Percentiles rank a stretch among this genome's conserved stretches.
Evolutionary conservation across 495 filamentous ascomycete species (phyloP).

Genomic region (Copromyces sp.): DNA sequence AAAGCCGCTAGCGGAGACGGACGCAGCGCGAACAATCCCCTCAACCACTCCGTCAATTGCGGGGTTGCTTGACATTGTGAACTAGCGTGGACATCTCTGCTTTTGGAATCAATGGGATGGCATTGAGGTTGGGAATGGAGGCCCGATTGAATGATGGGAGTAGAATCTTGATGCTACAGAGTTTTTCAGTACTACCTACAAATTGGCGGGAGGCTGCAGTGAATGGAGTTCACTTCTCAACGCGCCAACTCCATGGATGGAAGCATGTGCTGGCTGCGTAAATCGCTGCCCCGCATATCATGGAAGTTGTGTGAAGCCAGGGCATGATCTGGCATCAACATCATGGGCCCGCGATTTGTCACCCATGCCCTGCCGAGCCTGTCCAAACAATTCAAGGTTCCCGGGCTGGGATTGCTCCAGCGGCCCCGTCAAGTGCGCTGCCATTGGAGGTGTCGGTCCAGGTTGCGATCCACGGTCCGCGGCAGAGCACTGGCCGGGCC

Average conservation of each 20-base stretch:
- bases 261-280: background rate
- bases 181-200: too few species aligned
- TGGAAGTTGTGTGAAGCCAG: background rate
- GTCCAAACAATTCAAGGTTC: background rate
- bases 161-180: background rate
- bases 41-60: background rate
- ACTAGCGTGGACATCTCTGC: background rate
- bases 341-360: background rate
- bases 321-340: background rate
- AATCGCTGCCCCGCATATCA: background rate
- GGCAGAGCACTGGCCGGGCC: background rate
- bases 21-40: background rate
- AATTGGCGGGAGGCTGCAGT: background rate
- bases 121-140: background rate
- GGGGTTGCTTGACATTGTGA: background rate
- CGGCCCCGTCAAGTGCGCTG: background rate
- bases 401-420: background rate
- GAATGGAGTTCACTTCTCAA: background rate
- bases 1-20: background rate
- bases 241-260: background rate
- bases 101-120: background rate
- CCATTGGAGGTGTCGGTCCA: background rate
- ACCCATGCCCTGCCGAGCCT: background rate
- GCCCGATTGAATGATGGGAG: background rate
- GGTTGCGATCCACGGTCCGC: background rate